Base-by-base conservation (phyloP, 2,329 filamentous ascomycete species). In the Colletotrichum tropicale region DNA sequence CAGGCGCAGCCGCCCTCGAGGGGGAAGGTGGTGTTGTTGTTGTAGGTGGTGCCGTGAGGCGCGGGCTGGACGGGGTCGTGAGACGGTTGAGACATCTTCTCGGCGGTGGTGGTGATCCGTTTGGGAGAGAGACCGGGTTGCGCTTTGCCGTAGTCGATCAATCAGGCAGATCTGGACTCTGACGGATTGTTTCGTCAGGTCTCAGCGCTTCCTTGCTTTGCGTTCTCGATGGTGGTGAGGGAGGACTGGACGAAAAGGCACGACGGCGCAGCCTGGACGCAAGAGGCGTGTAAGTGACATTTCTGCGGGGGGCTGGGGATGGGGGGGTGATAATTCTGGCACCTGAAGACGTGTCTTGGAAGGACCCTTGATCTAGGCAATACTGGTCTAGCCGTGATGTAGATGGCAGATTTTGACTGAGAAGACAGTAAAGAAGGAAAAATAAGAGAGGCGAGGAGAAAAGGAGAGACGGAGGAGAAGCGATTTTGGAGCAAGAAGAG, bases 1-100 rank as follows among this genome's bases (percentile, higher is more conserved):
- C 93, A 95, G 68, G 91, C 90, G 82, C 94, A 95, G 74, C 91
- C 92, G 72, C 84, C 84, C 36, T 81, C 72, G 76, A 86, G 79
- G 76, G 82, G 69, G 78, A 78, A 76, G 52, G 66, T 56, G 13
- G 32, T 52, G 43, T n/a, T 52, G 9, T 43, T 43, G 18, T n/a
- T 30, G 30, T 30, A 10, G 18, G n/a, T 52, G 43, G 43, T 52
- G 32, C 18, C 18, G 60, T 21, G 30, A 36, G 66, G 58, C 26
- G 52, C 66, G 56, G 69, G 52, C 21, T 64, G 65, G 71, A 38
- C 32, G n/a, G 28, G 26, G 62, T 74, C 65, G 58, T 62, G 71
- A 62, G 75, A 75, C 75, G 74, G 65, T 55, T 58, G 71, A 66
- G 75, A 75, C 75, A 77, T 70, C 30, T 21, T 66, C 21, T 52